phyloP scores from a whole-genome alignment of 208 protist species.

The Entamoeba dispar region DNA sequence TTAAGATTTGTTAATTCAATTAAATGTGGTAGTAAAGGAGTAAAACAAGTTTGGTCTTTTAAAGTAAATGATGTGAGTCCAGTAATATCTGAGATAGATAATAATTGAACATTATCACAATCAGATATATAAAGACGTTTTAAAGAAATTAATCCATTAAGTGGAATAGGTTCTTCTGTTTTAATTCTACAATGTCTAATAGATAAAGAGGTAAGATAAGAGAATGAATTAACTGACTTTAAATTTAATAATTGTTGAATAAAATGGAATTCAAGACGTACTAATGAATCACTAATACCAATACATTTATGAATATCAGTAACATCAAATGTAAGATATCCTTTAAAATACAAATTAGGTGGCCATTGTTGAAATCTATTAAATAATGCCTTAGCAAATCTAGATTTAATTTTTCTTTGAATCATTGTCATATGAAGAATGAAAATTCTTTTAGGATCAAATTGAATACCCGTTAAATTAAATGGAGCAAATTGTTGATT shows the following conservation, averaged over 20 bases:
- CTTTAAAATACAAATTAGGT: not conserved
- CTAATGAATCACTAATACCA: not conserved
- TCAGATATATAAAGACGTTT: not conserved
- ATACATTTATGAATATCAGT: not conserved
- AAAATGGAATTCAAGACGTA: not conserved
- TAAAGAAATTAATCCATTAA: not conserved
- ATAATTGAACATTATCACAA: not conserved
- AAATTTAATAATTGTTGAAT: not conserved
- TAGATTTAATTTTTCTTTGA: not conserved
- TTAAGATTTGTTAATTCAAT: not conserved
- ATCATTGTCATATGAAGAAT: not conserved
- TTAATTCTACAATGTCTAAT: not conserved
- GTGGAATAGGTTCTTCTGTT: not conserved
- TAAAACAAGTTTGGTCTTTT: not conserved
- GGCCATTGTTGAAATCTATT: not conserved
- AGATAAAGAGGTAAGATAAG: not conserved
- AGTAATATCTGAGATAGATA: not conserved
- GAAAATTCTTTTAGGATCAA: not conserved
- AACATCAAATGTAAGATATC: not conserved
- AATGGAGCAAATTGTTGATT: not conserved
- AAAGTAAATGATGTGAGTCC: not conserved
- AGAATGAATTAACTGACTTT: not conserved
- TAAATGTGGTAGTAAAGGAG: not conserved
- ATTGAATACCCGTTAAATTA: not conserved
- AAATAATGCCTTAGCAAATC: not conserved